These are phyloP conservation scores for Caryopteris hybrid DNA, from an alignment of 305 asterid species.

Conservation along the genomic window DNA sequence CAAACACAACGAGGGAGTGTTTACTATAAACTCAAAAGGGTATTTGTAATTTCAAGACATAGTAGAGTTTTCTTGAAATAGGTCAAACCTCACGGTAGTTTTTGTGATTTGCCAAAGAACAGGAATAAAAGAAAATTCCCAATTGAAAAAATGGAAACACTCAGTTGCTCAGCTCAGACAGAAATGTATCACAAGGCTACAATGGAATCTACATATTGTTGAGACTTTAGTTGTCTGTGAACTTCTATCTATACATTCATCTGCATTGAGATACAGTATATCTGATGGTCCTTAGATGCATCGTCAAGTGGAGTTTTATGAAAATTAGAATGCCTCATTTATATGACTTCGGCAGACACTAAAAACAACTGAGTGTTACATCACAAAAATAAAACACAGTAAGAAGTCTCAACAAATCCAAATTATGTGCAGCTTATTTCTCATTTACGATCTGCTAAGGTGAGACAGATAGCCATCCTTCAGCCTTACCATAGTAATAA, in stretches of 20 bases:
- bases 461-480: neutral
- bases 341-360: neutral
- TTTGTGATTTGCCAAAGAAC: too few species aligned
- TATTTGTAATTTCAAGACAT: too few species aligned
- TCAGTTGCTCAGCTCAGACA: neutral
- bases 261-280: neutral
- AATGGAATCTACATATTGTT: neutral
- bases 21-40: too few species aligned
- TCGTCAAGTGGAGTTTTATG: neutral
- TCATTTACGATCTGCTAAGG: neutral
- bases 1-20: too few species aligned
- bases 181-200: neutral
- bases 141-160: neutral
- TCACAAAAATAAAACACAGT: neutral
- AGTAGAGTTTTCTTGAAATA: too few species aligned
- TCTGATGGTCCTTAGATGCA: neutral
- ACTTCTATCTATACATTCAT: neutral
- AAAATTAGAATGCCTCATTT: neutral
- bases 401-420: neutral
- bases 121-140: too few species aligned
- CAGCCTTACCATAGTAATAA: neutral
- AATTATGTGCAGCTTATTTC: neutral
- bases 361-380: neutral
- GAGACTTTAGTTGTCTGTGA: neutral
- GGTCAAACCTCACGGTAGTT: too few species aligned